These are phyloP conservation scores for Phialocephala subalpina DNA, from an alignment of 2,329 filamentous ascomycete genomes.

Conservation along the genomic window DNA sequence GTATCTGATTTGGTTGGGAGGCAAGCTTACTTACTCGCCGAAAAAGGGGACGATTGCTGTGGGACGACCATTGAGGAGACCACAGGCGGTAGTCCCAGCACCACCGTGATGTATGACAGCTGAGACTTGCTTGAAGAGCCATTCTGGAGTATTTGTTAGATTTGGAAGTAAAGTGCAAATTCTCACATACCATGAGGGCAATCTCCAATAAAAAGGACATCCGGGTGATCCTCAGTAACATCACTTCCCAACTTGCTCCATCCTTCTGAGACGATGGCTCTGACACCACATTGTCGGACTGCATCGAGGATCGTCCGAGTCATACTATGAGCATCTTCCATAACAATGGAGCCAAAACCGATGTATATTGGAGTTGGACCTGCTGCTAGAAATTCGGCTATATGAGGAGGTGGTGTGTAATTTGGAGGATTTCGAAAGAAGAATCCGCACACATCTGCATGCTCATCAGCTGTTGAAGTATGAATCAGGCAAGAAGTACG, in stretches of 20 bases:
- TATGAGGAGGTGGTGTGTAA: slow-evolving; percentile 49
- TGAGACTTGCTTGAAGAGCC: slow-evolving; percentile 52
- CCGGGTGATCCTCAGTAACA: slow-evolving; percentile 45
- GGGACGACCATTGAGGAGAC: slow-evolving; percentile 57
- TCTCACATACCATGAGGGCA: slow-evolving; percentile 47
- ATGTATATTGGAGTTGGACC: slow-evolving; percentile 62
- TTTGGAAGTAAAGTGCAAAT: slow-evolving; percentile 52
- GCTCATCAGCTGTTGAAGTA: too few relatives aligned
- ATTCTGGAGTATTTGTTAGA: slow-evolving; percentile 57
- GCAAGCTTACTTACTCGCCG: slow-evolving; percentile 49
- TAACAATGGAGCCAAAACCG: slow-evolving; percentile 64
- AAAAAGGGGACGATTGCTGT: slow-evolving; percentile 65
- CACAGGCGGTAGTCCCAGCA: slow-evolving; percentile 64
- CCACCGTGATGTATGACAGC: slow-evolving; percentile 67
- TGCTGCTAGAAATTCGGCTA: slow-evolving; percentile 52
- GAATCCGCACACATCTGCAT: slow-evolving; percentile 52
- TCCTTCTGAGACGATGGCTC: slow-evolving; percentile 62
- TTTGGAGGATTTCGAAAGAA: slow-evolving; percentile 49
- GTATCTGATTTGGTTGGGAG: slow-evolving; percentile 1
- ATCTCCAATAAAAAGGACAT: slow-evolving; percentile 60
- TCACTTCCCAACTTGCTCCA: slow-evolving; percentile 39
- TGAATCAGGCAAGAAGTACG: too few relatives aligned
- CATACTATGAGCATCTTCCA: slow-evolving; percentile 55
- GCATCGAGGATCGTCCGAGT: slow-evolving; percentile 57
- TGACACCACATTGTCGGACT: slow-evolving; percentile 53